Conservation (phyloP, 2,329 filamentous ascomycete species). For the Pseudogymnoascus sp. region DNA sequence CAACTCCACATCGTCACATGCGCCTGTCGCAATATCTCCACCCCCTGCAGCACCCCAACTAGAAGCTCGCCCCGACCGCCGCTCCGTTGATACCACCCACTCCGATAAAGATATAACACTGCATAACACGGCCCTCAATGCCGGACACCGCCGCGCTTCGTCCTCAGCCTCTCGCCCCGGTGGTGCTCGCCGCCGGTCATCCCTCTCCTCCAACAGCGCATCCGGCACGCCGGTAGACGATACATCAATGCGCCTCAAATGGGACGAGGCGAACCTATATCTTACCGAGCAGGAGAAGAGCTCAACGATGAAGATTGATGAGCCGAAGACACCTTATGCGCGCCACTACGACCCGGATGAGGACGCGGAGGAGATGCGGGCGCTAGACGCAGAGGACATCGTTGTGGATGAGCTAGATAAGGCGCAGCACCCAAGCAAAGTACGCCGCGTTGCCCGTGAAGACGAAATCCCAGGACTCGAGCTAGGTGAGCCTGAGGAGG, state of each 20-base stretch:
- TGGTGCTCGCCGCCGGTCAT: slow-evolving; percentile 58
- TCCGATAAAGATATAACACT: slow-evolving; percentile 83
- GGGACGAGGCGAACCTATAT: slow-evolving; percentile 98
- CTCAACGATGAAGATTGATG: slow-evolving; percentile 96
- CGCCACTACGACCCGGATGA: slow-evolving; percentile 84
- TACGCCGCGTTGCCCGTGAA: slow-evolving; percentile 34
- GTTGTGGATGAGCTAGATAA: slow-evolving; percentile 60
- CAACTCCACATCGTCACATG: slow-evolving; percentile 42
- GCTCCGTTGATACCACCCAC: slow-evolving; percentile 31
- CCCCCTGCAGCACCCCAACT: slow-evolving; percentile 29
- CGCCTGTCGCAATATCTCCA: slow-evolving; percentile 36
- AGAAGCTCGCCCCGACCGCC: slow-evolving; percentile 28
- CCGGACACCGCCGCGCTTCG: slow-evolving; percentile 76
- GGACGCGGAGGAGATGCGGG: slow-evolving; percentile 63
- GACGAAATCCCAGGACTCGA: slow-evolving; percentile 89
- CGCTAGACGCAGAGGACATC: slow-evolving; percentile 61
- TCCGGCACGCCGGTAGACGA: slow-evolving; percentile 44
- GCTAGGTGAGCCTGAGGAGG: slow-evolving; percentile 84
- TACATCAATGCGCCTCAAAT: slow-evolving; percentile 72
- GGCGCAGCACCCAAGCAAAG: slow-evolving; percentile 22
- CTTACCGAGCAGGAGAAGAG: slow-evolving; percentile 92
- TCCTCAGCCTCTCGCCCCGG: slow-evolving; percentile 59
- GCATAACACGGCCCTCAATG: slow-evolving; percentile 90
- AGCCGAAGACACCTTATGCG: slow-evolving; percentile 96
- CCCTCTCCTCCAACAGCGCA: slow-evolving; percentile 32